Evolutionary conservation across 441 rosid species (phyloP).

Genomic region (Mallotus japonicus): DNA sequence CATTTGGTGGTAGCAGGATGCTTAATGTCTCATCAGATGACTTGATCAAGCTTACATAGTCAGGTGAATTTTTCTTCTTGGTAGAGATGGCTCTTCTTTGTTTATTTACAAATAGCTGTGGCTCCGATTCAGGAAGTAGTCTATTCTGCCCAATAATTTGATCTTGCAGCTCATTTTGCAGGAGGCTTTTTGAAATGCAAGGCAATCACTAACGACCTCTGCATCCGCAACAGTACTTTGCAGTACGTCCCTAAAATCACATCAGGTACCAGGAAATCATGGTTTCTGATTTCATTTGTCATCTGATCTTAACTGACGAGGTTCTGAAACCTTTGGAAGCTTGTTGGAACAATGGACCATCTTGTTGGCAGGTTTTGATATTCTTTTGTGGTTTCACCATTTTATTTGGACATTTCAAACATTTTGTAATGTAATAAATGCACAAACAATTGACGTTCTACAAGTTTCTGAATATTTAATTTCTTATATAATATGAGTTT

Average conservation of each 20-base stretch:
- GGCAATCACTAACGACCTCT: not conserved
- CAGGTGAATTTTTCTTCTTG: constrained; percentile 21
- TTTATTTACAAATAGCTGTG: not conserved
- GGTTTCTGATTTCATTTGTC: not conserved
- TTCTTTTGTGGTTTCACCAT: not conserved
- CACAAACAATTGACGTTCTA: not conserved
- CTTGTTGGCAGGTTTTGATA: not conserved
- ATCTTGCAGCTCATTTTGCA: constrained; percentile 5
- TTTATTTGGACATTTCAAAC: not conserved
- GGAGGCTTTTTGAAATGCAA: not conserved
- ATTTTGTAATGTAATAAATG: not conserved
- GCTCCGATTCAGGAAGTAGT: not conserved
- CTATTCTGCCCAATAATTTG: not conserved
- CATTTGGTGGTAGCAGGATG: constrained; percentile 2
- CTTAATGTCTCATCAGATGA: constrained; percentile 4
- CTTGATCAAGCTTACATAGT: not conserved
- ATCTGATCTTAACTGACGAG: not conserved
- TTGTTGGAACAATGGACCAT: not conserved
- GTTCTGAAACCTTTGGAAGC: not conserved
- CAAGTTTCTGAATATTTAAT: not conserved
- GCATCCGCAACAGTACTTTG: not conserved
- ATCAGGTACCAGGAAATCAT: constrained; percentile 11
- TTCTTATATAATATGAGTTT: not conserved
- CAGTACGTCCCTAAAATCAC: not conserved
- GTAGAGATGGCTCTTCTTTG: not conserved